Conservation (phyloP, 2,329 filamentous ascomycete genomes). For the Sporothrix mexicana region DNA sequence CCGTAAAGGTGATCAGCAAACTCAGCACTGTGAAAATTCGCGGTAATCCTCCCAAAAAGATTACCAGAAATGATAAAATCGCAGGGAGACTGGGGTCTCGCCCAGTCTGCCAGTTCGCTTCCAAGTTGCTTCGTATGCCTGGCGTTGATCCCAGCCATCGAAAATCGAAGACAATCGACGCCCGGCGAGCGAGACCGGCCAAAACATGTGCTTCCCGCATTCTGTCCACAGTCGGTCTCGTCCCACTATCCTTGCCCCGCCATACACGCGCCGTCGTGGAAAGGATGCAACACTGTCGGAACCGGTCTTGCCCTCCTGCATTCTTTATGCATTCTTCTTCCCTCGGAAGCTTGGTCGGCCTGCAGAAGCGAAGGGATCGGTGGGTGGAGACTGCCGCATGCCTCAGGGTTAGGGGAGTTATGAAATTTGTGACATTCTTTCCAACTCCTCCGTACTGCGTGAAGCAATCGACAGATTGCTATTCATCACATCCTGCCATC, state of each 20-base stretch:
- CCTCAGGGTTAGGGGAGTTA: background rate
- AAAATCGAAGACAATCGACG: background rate
- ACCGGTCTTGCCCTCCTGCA: background rate
- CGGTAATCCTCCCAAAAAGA: background rate
- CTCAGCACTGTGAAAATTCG: background rate
- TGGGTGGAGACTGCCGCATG: slow-evolving; percentile 12
- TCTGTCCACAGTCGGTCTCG: background rate
- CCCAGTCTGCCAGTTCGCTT: too few relatives aligned
- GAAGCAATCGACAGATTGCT: too few relatives aligned
- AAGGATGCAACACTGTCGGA: background rate
- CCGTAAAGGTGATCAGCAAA: background rate
- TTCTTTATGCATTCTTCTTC: background rate
- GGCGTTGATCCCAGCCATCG: background rate
- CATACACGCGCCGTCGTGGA: slow-evolving; percentile 7
- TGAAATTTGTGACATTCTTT: background rate
- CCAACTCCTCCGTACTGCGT: too few relatives aligned
- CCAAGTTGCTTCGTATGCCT: background rate
- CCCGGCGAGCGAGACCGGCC: background rate
- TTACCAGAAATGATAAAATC: background rate
- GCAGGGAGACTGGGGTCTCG: too few relatives aligned
- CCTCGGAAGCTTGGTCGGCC: background rate
- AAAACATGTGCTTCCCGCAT: background rate
- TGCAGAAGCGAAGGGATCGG: slow-evolving; percentile 19
- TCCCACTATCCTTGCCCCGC: background rate
- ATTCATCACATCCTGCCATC: too few relatives aligned